Evolutionary conservation across 495 filamentous ascomycete genomes (phyloP), one percentile per base, ranked within the genome.

Genomic region (Trichocladium antarcticum): DNA sequence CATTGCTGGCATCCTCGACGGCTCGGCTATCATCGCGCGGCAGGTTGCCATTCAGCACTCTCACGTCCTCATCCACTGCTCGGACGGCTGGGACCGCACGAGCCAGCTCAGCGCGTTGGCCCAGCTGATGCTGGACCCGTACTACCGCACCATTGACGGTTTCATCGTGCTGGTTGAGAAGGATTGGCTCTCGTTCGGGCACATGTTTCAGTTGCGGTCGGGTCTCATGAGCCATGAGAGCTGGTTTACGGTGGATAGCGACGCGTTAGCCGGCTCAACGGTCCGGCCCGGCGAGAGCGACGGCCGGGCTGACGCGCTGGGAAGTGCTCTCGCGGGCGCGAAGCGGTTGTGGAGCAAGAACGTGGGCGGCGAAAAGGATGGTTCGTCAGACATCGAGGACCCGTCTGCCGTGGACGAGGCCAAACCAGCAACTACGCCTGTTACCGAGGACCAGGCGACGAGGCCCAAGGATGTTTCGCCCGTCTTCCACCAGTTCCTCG

Each of bases 71-170:
- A 95, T 98, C 31, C 92, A 98, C 62, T 98, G 92, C 61, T 97
- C 92, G 2, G 92, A 99, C 66, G 92, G 92, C 16, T 99, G 92
- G 92, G 92, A 99, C 62, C 82, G 92, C 24, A 99, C 92, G 10
- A 87, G 87, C 58, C 92, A 99, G 67, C 75, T 99, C 21, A 90
- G 90, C 61, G 87, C 89, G n/a, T 67, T 99, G 37, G 82, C 87
- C 52, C 89, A 99, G 65, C 71, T 99, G 35, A 90, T 92, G 64
- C 75, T 99, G 5, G 92, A 99, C 60, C 92, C 92, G 0, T 96
- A 95, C 62, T 96, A 90, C 61, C 79, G 92, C 21, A 99, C 93
- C 6, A 68, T 99, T 42, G 89, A 96, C 51, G 92, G 92, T 20
- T 99, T 97, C 64, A 90, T 97, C 56, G 81, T 93, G 3, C 68